Evolutionary conservation across 2,329 filamentous ascomycete genomes (phyloP).

Genomic region (Alternaria longipes): DNA sequence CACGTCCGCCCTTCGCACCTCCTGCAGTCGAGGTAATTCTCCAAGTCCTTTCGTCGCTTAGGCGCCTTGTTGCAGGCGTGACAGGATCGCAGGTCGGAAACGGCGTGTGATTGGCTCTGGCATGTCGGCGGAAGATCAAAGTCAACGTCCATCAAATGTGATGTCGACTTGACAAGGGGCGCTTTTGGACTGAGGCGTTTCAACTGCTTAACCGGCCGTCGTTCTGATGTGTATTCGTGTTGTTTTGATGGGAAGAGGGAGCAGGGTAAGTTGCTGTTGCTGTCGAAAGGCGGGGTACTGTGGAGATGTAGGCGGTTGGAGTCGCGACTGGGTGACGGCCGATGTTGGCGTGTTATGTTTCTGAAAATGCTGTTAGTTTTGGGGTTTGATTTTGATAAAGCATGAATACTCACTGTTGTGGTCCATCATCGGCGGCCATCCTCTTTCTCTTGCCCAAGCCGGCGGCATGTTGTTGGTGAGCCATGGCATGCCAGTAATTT

Average conservation of each 20-base stretch:
- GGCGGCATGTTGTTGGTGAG: slow-evolving; percentile 27
- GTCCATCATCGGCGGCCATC: slow-evolving; percentile 23
- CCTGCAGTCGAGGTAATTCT: slow-evolving; percentile 71
- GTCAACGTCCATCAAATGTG: slow-evolving; percentile 47
- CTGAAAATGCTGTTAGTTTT: slow-evolving; percentile 13
- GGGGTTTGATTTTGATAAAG: background rate
- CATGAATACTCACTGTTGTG: slow-evolving; percentile 19
- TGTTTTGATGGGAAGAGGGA: slow-evolving; percentile 14
- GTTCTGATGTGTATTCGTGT: slow-evolving; percentile 25
- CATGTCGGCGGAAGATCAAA: slow-evolving; percentile 18
- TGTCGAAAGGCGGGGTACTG: slow-evolving; percentile 24
- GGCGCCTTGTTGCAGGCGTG: slow-evolving; percentile 74
- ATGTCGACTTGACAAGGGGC: slow-evolving; percentile 39
- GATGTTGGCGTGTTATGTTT: slow-evolving; percentile 19
- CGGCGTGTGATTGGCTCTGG: slow-evolving; percentile 13
- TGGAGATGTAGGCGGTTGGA: slow-evolving; percentile 22
- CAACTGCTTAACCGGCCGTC: slow-evolving; percentile 44
- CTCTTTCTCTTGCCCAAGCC: slow-evolving; percentile 46
- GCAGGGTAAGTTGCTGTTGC: slow-evolving; percentile 26
- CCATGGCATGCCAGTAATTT: slow-evolving; percentile 32
- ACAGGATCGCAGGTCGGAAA: slow-evolving; percentile 59
- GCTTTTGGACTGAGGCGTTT: slow-evolving; percentile 37
- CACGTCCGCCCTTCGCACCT: slow-evolving; percentile 70
- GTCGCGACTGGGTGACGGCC: slow-evolving; percentile 21
- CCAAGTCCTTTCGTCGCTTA: slow-evolving; percentile 70